These are phyloP conservation scores for Lachnellula hyalina DNA, from an alignment of 2,329 filamentous ascomycete species.

Conservation along the genomic window DNA sequence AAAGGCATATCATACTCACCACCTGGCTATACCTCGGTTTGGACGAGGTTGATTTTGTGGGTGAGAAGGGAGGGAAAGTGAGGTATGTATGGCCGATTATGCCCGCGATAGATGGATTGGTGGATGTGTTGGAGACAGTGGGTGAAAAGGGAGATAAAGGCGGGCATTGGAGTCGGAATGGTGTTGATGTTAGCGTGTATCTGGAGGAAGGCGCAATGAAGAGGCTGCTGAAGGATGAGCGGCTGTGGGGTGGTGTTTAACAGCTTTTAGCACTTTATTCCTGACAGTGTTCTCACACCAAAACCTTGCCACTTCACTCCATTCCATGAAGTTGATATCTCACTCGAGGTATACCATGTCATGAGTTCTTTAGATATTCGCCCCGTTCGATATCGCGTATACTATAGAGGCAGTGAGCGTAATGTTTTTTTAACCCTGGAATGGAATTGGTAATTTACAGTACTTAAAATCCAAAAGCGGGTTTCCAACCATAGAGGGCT, in stretches of 20 bases:
- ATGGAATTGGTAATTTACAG: too few relatives aligned
- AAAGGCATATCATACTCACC: constrained; percentile 38
- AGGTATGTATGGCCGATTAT: constrained; percentile 39
- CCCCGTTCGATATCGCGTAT: too few relatives aligned
- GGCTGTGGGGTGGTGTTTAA: constrained; percentile 10
- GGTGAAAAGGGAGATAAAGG: constrained; percentile 7
- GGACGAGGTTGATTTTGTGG: constrained; percentile 39
- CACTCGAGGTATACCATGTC: too few relatives aligned
- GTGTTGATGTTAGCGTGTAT: constrained; percentile 34
- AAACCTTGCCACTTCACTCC: too few relatives aligned
- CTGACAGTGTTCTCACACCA: too few relatives aligned
- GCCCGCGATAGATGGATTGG: constrained; percentile 38
- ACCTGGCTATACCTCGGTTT: constrained; percentile 37
- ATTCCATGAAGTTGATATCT: too few relatives aligned
- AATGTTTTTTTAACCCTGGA: too few relatives aligned
- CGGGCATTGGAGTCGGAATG: constrained; percentile 25
- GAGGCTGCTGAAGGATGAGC: constrained; percentile 25
- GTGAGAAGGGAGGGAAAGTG: constrained; percentile 15
- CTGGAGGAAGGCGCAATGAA: constrained; percentile 29
- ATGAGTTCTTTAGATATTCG: too few relatives aligned
- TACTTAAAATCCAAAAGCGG: too few relatives aligned
- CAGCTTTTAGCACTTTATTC: too few relatives aligned
- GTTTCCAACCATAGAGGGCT: too few relatives aligned
- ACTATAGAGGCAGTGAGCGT: too few relatives aligned
- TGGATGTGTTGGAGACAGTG: constrained; percentile 37